These are phyloP conservation scores for Oemleria cerasiformis DNA, from an alignment of 306 rosid genomes.

Conservation along the genomic window DNA sequence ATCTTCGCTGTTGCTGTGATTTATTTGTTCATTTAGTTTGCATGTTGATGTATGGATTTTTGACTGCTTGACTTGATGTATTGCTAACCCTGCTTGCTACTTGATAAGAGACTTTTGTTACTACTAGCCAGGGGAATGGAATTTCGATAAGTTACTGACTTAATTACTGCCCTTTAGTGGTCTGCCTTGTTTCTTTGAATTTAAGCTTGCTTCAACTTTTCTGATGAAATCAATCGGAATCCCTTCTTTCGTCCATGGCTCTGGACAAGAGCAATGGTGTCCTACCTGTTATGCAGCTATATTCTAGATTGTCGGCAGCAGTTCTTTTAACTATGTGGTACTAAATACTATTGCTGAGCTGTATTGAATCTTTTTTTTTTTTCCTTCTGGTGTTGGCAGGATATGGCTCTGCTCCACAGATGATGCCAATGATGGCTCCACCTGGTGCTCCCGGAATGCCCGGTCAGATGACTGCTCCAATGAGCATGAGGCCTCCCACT, in stretches of 20 bases:
- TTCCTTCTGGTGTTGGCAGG: constrained; percentile 26
- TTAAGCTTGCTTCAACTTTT: not conserved
- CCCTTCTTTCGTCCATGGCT: not conserved
- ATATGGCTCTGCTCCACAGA: constrained; percentile 27
- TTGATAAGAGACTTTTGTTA: not conserved
- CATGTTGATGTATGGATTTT: not conserved
- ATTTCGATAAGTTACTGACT: not conserved
- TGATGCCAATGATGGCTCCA: constrained; percentile 53
- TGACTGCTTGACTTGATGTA: not conserved
- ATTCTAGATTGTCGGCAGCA: not conserved
- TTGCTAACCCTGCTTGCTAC: not conserved
- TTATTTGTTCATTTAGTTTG: not conserved
- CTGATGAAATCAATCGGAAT: not conserved
- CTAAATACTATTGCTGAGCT: not conserved
- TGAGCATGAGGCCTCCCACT: constrained; percentile 39
- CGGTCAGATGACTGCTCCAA: constrained; percentile 36
- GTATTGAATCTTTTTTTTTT: not conserved
- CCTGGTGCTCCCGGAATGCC: constrained; percentile 48
- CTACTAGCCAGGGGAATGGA: not conserved
- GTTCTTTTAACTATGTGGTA: too few relatives aligned
- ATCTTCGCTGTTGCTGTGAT: not conserved
- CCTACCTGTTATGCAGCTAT: not conserved
- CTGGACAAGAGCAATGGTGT: not conserved
- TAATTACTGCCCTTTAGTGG: not conserved
- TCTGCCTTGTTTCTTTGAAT: not conserved